A percentile compares a stretch with the other conserved stretches of the same genome.
These are phyloP conservation scores for Plantago elongata DNA, from an alignment of 257 asterid genomes.

Conservation along the genomic window DNA sequence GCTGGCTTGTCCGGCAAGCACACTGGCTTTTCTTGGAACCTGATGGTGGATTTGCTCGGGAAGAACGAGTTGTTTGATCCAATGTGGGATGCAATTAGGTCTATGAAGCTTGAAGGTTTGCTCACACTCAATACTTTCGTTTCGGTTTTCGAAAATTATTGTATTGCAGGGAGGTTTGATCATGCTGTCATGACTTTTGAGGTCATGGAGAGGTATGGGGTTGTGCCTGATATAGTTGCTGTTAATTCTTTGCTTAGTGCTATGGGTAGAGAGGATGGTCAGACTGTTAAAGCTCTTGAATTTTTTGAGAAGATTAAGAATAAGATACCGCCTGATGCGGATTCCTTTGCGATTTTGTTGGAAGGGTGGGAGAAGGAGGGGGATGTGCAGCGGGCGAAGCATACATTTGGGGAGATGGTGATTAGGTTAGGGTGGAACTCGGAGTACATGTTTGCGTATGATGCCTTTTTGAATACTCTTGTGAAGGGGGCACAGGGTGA, in stretches of 20 bases:
- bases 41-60: conserved; percentile 73
- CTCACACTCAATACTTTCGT: conserved; percentile 59
- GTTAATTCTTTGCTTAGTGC: conserved; percentile 75
- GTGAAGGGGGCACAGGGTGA: conserved; percentile 44
- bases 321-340: conserved; percentile 54
- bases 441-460: conserved; percentile 49
- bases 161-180: conserved; percentile 45
- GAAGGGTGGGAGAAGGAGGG: conserved; percentile 85
- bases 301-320: conserved; percentile 52
- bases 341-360: conserved; percentile 60
- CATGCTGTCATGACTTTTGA: conserved; percentile 68
- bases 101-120: conserved; percentile 59
- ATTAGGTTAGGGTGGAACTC: conserved; percentile 72
- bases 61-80: conserved; percentile 59
- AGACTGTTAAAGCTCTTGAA: conserved; percentile 46
- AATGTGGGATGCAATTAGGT: conserved; percentile 80
- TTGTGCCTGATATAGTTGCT: conserved; percentile 48
- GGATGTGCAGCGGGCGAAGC: conserved; percentile 48
- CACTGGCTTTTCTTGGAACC: conserved; percentile 51
- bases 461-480: conserved; percentile 58
- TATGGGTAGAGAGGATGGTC: conserved; percentile 55
- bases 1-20: conserved; percentile 43
- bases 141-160: conserved; percentile 59
- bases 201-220: conserved; percentile 66
- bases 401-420: conserved; percentile 69